A percentile compares a stretch with the other conserved stretches of the same genome.
These are phyloP conservation scores for Viola odorata DNA, from an alignment of 345 rosid species.

Conservation along the genomic window DNA sequence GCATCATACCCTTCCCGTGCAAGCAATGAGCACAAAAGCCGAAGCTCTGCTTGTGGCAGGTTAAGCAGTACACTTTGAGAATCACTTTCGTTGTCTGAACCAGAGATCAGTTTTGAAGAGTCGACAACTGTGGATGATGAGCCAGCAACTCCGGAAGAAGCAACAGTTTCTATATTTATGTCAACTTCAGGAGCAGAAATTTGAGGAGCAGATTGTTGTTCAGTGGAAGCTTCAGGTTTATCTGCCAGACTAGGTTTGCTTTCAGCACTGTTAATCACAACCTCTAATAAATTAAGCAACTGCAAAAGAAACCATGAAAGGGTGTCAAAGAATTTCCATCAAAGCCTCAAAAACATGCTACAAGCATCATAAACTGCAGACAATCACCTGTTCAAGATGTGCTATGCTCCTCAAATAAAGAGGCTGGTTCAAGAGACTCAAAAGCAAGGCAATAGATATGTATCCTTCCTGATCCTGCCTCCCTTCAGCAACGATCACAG, in stretches of 20 bases:
- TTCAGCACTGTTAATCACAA: slow-evolving; percentile 68
- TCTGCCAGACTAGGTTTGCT: slow-evolving; percentile 48
- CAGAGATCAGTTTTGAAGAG: slow-evolving; percentile 32
- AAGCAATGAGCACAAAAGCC: slow-evolving; percentile 85
- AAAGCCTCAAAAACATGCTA: not conserved
- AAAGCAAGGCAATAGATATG: slow-evolving; percentile 63
- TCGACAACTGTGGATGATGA: slow-evolving; percentile 17
- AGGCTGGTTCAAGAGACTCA: slow-evolving; percentile 88
- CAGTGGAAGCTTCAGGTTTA: slow-evolving; percentile 41
- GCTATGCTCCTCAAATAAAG: slow-evolving; percentile 89
- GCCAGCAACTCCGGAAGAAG: slow-evolving; percentile 32
- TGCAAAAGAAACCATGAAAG: slow-evolving; percentile 27
- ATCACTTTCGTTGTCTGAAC: slow-evolving; percentile 51
- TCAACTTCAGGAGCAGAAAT: slow-evolving; percentile 34
- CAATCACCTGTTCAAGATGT: slow-evolving; percentile 91
- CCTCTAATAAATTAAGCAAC: slow-evolving; percentile 88
- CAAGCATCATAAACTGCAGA: not conserved
- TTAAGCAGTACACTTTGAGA: slow-evolving; percentile 48
- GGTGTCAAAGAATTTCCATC: slow-evolving; percentile 1
- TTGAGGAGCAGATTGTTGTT: slow-evolving; percentile 36
- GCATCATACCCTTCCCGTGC: slow-evolving; percentile 80
- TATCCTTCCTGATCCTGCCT: slow-evolving; percentile 38
- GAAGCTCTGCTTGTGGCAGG: slow-evolving; percentile 76
- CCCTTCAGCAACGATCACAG: slow-evolving; percentile 46
- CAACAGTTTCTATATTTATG: slow-evolving; percentile 32